These are phyloP conservation scores for Globisporangium emineosum DNA, from an alignment of 352 stramenopile genomes.

Conservation along the genomic window DNA sequence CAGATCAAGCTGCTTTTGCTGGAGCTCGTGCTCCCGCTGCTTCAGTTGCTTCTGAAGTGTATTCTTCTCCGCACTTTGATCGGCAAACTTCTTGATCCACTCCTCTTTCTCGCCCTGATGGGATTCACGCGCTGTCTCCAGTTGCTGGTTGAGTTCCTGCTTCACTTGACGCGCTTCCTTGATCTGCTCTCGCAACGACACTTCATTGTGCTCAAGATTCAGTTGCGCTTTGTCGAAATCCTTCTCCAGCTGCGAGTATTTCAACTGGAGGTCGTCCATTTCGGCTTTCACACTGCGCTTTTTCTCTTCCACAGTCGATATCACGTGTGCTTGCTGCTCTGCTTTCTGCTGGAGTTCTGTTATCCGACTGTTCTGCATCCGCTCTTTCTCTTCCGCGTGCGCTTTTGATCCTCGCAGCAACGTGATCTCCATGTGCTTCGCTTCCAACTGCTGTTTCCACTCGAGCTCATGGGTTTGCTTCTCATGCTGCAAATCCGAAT, in stretches of 20 bases:
- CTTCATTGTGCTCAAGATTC: constrained; percentile 44
- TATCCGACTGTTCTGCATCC: constrained; percentile 33
- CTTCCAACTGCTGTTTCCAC: constrained; percentile 42
- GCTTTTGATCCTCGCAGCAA: constrained; percentile 42
- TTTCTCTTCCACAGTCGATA: constrained; percentile 36
- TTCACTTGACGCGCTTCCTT: constrained; percentile 29
- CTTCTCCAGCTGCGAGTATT: constrained; percentile 29
- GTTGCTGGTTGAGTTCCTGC: constrained; percentile 34
- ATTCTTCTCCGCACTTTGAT: constrained; percentile 57
- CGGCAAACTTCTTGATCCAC: constrained; percentile 61
- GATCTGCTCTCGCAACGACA: constrained; percentile 30
- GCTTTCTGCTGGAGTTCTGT: constrained; percentile 34
- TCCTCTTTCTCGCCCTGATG: constrained; percentile 52
- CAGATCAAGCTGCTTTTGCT: constrained; percentile 34
- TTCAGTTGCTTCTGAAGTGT: constrained; percentile 55
- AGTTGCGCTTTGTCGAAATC: constrained; percentile 57
- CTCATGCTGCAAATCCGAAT: constrained; percentile 34
- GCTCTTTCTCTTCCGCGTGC: constrained; percentile 56
- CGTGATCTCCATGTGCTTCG: constrained; percentile 42
- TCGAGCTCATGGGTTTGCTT: constrained; percentile 37
- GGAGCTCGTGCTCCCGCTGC: constrained; percentile 29
- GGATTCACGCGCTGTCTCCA: constrained; percentile 29
- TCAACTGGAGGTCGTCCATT: constrained; percentile 31
- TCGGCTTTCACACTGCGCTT: constrained; percentile 21
- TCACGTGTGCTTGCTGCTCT: constrained; percentile 34